Conservation (phyloP, 495 filamentous ascomycete genomes). For the Penicillium canescens region DNA sequence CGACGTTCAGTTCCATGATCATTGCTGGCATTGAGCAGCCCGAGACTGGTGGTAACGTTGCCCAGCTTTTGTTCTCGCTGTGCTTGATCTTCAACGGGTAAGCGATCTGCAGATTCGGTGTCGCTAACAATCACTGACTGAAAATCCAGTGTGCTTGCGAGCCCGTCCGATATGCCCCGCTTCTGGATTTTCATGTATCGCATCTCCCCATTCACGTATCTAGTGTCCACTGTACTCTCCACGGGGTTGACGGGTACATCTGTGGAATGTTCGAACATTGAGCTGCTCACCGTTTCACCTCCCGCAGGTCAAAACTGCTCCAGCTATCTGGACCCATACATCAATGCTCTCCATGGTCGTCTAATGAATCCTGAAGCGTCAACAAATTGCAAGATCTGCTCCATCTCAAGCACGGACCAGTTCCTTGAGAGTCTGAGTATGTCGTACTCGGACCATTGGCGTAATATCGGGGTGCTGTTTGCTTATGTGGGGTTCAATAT, state of each 20-base stretch:
- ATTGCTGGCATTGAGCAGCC: constrained; percentile 67
- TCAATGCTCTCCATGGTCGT: constrained; percentile 46
- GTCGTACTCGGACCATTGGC: constrained; percentile 60
- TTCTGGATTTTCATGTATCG: constrained; percentile 92
- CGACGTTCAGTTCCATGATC: constrained; percentile 58
- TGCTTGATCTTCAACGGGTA: constrained; percentile 68
- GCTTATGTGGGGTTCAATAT: constrained; percentile 79
- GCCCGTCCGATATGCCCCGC: constrained; percentile 57
- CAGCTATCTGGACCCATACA: constrained; percentile 58
- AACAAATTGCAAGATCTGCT: constrained; percentile 61
- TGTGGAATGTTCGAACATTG: constrained; percentile 60
- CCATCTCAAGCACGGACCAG: constrained; percentile 57
- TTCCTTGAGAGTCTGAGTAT: constrained; percentile 56
- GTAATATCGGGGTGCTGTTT: constrained; percentile 71
- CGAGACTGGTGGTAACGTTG: constrained; percentile 65
- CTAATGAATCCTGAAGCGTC: constrained; percentile 54
- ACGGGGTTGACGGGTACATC: constrained; percentile 58
- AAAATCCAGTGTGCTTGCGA: constrained; percentile 63
- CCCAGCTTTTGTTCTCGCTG: constrained; percentile 66
- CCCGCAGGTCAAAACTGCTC: constrained; percentile 53
- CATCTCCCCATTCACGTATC: constrained; percentile 72
- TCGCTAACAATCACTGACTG: constrained; percentile 8
- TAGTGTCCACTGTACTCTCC: constrained; percentile 64
- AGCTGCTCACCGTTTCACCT: constrained; percentile 58
- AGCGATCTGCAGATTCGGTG: constrained; percentile 6